These are phyloP conservation scores for Lathyrus sativus DNA, from an alignment of 306 rosid genomes.

Conservation along the genomic window DNA sequence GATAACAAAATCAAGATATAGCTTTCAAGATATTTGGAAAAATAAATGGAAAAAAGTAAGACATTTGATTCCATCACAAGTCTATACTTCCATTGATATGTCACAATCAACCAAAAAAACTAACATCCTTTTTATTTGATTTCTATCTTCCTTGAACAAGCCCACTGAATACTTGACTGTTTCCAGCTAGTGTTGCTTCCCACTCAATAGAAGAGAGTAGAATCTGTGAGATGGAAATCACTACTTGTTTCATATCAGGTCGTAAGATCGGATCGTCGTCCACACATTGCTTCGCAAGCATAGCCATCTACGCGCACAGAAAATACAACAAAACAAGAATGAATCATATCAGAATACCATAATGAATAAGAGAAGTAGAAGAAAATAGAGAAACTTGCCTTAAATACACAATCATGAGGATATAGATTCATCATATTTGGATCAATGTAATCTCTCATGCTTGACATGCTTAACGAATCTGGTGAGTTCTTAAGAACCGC, in stretches of 20 bases:
- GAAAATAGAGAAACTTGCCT: slow-evolving; percentile 56
- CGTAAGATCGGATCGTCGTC: slow-evolving; percentile 88
- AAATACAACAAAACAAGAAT: slow-evolving; percentile 3
- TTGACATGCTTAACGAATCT: slow-evolving; percentile 78
- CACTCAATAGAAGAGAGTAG: slow-evolving; percentile 90
- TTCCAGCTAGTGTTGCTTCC: slow-evolving; percentile 99
- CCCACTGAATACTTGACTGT: slow-evolving; percentile 97
- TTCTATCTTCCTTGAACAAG: slow-evolving; percentile 94
- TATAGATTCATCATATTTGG: slow-evolving; percentile 88
- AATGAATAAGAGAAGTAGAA: neutral
- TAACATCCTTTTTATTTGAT: neutral
- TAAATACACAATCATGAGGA: slow-evolving; percentile 95
- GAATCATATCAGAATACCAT: neutral
- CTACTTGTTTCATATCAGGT: slow-evolving; percentile 90
- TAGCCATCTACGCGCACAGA: slow-evolving; percentile 58
- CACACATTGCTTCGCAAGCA: slow-evolving; percentile 90
- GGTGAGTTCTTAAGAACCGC: slow-evolving; percentile 76
- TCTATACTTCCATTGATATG: slow-evolving; percentile 31
- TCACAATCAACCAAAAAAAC: slow-evolving; percentile 18
- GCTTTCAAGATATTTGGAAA: slow-evolving; percentile 12
- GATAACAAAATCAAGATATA: slow-evolving; percentile 29
- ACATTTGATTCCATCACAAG: slow-evolving; percentile 26
- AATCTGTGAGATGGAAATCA: slow-evolving; percentile 89
- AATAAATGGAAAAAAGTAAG: neutral
- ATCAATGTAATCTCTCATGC: slow-evolving; percentile 78